These are phyloP conservation scores for Xylaria telfairii DNA, from an alignment of 495 filamentous ascomycete genomes.

Conservation along the genomic window DNA sequence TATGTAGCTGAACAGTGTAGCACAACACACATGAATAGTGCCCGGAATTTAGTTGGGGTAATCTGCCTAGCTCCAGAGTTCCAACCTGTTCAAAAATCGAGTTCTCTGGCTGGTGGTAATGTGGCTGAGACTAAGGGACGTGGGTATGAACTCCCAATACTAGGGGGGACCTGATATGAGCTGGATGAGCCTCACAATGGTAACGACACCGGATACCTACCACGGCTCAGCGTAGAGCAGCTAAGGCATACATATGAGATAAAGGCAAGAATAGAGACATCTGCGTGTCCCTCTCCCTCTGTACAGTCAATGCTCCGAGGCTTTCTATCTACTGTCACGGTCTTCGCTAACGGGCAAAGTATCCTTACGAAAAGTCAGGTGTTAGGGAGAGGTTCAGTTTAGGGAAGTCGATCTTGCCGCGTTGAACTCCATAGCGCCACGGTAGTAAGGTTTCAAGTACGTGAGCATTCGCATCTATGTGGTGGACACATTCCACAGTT, in stretches of 20 bases:
- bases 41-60: too few relatives aligned
- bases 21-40: too few relatives aligned
- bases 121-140: too few relatives aligned
- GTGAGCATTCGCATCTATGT: slow-evolving; percentile 16
- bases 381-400: background rate
- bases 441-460: background rate
- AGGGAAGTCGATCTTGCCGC: too few relatives aligned
- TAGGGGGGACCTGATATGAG: too few relatives aligned
- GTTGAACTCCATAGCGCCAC: background rate
- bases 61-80: too few relatives aligned
- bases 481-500: background rate
- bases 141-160: too few relatives aligned
- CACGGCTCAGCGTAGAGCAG: background rate
- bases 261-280: background rate
- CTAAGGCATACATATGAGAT: background rate
- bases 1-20: too few relatives aligned
- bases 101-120: too few relatives aligned
- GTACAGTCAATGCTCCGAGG: background rate
- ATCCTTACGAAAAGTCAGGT: background rate
- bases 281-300: background rate
- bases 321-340: background rate
- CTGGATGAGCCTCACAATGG: too few relatives aligned
- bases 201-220: background rate
- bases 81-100: too few relatives aligned
- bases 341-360: background rate